phyloP scores from a whole-genome alignment of 148 eudicot species.

The Nepenthes gracilis region DNA sequence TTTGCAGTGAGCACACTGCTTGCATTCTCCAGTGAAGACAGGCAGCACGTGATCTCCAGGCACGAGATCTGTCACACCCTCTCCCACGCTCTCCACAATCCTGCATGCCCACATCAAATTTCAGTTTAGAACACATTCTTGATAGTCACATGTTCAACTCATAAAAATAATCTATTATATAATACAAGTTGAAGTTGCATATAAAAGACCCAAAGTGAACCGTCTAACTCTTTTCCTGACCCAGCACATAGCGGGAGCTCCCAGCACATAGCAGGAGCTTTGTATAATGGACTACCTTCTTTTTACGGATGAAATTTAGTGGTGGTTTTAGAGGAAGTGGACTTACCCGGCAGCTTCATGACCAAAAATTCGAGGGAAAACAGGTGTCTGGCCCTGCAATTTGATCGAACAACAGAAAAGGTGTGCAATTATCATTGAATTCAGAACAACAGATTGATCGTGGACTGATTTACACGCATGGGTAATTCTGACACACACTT shows the following conservation, averaged over 20 bases:
- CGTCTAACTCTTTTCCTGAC: no score
- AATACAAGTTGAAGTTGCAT: not conserved
- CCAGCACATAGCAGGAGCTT: no score
- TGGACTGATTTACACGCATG: not conserved
- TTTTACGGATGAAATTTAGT: no score
- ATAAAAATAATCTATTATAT: not conserved
- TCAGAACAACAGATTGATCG: not conserved
- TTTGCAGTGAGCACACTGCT: conserved; percentile 57
- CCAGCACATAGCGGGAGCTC: no score
- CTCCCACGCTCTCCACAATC: conserved; percentile 73
- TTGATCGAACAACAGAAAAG: not conserved
- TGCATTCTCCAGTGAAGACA: conserved; percentile 62
- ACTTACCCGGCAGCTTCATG: conserved; percentile 69
- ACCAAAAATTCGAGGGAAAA: conserved; percentile 54
- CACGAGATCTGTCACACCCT: conserved; percentile 57
- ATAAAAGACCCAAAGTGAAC: not conserved
- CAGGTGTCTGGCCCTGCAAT: conserved; percentile 44
- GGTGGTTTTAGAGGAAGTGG: not conserved
- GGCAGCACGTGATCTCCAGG: conserved; percentile 73
- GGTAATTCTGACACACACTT: no score
- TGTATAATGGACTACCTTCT: no score
- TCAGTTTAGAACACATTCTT: no score
- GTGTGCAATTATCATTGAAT: not conserved
- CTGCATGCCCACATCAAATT: conserved; percentile 17
- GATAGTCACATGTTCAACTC: not conserved